phyloP scores from a whole-genome alignment of 106 monocot species.

The Gastrodia elata region DNA sequence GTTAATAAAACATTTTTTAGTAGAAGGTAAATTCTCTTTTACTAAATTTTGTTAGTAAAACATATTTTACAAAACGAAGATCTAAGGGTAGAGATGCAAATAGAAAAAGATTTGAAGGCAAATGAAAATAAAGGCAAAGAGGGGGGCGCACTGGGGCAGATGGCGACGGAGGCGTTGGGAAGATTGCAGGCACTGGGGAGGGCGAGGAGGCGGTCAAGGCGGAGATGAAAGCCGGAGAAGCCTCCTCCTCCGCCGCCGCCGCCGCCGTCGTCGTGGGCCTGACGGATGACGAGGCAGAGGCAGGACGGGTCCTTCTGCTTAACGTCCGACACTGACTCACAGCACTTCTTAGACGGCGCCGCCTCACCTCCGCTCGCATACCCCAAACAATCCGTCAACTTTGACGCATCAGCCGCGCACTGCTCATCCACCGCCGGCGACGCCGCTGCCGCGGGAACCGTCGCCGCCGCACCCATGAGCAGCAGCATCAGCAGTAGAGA shows the following conservation, averaged over 20 bases:
- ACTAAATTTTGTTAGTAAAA: too few species aligned
- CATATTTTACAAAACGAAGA: too few species aligned
- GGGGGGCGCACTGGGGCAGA: slow-evolving; percentile 49
- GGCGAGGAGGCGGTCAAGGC: slow-evolving; percentile 31
- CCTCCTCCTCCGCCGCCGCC: slow-evolving; percentile 18
- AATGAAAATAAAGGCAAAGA: background rate
- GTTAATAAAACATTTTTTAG: too few species aligned
- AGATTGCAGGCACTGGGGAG: slow-evolving; percentile 56
- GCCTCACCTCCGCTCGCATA: slow-evolving; percentile 36
- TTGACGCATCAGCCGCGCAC: slow-evolving; percentile 29
- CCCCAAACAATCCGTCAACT: slow-evolving; percentile 45
- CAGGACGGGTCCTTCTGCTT: slow-evolving; percentile 30
- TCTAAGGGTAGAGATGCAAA: too few species aligned
- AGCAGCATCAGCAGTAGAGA: background rate
- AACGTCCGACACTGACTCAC: slow-evolving; percentile 29
- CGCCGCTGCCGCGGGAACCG: background rate
- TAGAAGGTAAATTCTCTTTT: too few species aligned
- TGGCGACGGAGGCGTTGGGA: slow-evolving; percentile 22
- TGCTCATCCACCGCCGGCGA: background rate
- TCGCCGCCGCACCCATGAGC: background rate
- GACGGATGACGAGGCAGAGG: slow-evolving; percentile 72
- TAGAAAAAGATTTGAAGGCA: too few species aligned
- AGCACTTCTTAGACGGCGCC: slow-evolving; percentile 42
- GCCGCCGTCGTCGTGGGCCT: slow-evolving; percentile 15
- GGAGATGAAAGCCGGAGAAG: slow-evolving; percentile 12